phyloP scores from a whole-genome alignment of 441 rosid species.

The Sinapis alba region DNA sequence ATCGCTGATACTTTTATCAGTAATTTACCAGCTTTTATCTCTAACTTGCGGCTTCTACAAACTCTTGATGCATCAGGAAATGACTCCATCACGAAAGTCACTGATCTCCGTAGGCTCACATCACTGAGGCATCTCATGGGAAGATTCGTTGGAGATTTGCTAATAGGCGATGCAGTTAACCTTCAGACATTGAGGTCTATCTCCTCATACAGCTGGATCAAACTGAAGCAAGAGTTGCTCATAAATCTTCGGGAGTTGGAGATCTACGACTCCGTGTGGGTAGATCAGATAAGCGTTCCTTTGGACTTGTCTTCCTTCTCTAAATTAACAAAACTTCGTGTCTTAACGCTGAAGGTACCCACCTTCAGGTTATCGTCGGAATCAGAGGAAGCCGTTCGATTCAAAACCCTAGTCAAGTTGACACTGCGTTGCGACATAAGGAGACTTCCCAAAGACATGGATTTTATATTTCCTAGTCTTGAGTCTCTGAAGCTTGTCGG shows the following conservation, averaged over 20 bases:
- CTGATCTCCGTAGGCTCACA: neutral
- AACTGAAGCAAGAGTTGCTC: conserved; percentile 2
- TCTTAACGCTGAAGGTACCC: neutral
- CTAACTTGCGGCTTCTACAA: neutral
- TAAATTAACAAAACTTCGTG: neutral
- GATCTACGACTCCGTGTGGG: neutral
- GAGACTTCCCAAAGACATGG: neutral
- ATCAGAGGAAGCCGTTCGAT: neutral
- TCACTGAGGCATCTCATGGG: neutral
- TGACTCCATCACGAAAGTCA: too few relatives aligned
- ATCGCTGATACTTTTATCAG: neutral
- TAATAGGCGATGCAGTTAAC: neutral
- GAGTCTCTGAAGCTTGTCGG: neutral
- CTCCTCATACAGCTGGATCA: conserved; percentile 19
- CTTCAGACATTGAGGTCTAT: conserved; percentile 20
- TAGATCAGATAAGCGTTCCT: neutral
- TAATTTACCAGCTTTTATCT: neutral
- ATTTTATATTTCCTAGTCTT: conserved; percentile 1
- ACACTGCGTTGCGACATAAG: neutral
- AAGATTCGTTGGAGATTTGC: neutral
- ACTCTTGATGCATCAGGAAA: neutral
- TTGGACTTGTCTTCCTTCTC: conserved; percentile 3
- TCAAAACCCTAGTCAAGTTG: neutral
- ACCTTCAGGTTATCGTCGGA: neutral
- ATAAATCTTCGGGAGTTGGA: neutral